These are phyloP conservation scores for Hydnum rufescens DNA, from an alignment of 768 basidiomycete genomes.

Conservation along the genomic window DNA sequence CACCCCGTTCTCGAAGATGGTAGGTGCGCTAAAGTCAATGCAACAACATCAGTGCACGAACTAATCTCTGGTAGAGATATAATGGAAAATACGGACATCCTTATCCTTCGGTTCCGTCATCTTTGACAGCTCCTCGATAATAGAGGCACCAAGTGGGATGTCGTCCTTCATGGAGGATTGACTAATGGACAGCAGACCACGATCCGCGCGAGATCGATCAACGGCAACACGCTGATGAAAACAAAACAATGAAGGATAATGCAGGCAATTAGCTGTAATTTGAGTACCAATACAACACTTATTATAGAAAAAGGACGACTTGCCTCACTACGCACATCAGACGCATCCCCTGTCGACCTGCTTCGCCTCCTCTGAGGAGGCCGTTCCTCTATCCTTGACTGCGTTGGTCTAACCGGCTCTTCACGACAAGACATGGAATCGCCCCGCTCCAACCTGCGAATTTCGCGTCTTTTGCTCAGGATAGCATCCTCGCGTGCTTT, in stretches of 20 bases:
- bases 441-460: slow-evolving; percentile 10
- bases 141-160: slow-evolving; percentile 10
- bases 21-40: slow-evolving; percentile 36
- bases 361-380: slow-evolving; percentile 32
- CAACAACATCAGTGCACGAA: neutral
- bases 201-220: slow-evolving; percentile 1
- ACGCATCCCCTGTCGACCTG: slow-evolving; percentile 60
- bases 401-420: no score
- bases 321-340: slow-evolving; percentile 17
- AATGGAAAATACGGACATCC: neutral
- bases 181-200: neutral
- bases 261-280: neutral
- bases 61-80: neutral
- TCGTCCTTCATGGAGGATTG: neutral
- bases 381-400: no score
- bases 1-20: slow-evolving; percentile 55
- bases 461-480: no score
- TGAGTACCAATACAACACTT: neutral
- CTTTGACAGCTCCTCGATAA: slow-evolving; percentile 49
- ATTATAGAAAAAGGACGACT: slow-evolving; percentile 2
- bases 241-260: slow-evolving; percentile 8
- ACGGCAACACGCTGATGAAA: neutral
- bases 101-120: slow-evolving; percentile 20
- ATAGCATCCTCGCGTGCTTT: slow-evolving; percentile 12
- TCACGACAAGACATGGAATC: no score